Percentiles rank a stretch among this genome's conserved stretches.
These are phyloP conservation scores for Ceriops tagal DNA, from an alignment of 345 rosid species.

Conservation along the genomic window DNA sequence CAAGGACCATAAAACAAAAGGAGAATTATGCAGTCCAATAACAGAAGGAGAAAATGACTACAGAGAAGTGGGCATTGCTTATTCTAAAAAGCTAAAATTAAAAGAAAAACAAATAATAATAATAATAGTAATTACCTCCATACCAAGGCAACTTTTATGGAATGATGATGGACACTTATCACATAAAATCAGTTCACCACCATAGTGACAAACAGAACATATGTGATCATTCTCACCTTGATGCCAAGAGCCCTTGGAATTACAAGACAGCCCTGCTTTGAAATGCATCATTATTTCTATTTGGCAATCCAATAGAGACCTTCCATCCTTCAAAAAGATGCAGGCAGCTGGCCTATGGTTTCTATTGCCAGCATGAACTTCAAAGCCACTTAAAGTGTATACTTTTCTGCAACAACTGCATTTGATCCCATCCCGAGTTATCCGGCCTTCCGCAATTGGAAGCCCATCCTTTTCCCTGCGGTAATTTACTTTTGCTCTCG, in stretches of 20 bases:
- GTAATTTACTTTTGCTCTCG: constrained; percentile 55
- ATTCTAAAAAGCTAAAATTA: neutral
- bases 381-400: constrained; percentile 47
- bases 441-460: constrained; percentile 46
- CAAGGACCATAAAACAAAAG: neutral
- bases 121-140: constrained; percentile 30
- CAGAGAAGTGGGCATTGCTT: neutral
- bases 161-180: constrained; percentile 86
- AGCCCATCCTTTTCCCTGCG: constrained; percentile 21
- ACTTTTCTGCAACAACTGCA: constrained; percentile 62
- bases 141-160: constrained; percentile 64
- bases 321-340: constrained; percentile 69
- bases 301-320: constrained; percentile 69
- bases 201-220: constrained; percentile 78
- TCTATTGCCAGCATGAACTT: constrained; percentile 47
- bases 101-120: neutral
- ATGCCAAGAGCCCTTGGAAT: constrained; percentile 28
- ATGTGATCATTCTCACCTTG: constrained; percentile 48
- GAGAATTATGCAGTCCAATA: too few species aligned
- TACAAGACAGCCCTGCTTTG: constrained; percentile 16
- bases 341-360: constrained; percentile 43
- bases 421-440: constrained; percentile 62
- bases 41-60: neutral
- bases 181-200: constrained; percentile 71
- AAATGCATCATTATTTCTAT: constrained; percentile 30